Conservation (phyloP, 768 basidiomycete species). For the Galerina sulciceps region DNA sequence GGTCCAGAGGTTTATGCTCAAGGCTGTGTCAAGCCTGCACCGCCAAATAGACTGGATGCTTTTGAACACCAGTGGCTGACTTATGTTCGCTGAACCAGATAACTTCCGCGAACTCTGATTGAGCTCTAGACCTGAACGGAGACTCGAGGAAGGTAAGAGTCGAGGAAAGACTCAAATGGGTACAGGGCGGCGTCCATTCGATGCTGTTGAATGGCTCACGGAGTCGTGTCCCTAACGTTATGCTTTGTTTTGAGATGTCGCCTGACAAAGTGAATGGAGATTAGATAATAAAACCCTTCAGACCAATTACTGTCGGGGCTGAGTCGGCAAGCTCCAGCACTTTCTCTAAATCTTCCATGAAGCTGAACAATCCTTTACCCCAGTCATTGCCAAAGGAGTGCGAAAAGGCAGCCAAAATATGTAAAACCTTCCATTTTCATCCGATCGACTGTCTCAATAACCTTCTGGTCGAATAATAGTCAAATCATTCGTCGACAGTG, state of each 20-base stretch:
- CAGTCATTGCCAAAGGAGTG: constrained; percentile 82
- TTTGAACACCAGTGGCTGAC: background rate
- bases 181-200: constrained; percentile 1
- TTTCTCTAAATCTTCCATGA: constrained; percentile 34
- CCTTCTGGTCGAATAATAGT: constrained; percentile 46
- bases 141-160: background rate
- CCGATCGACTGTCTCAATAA: constrained; percentile 9
- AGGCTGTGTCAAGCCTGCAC: background rate
- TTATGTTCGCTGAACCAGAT: background rate
- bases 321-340: background rate
- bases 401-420: constrained; percentile 84
- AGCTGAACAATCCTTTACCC: constrained; percentile 53
- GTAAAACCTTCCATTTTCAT: constrained; percentile 35
- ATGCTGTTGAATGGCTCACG: constrained; percentile 3
- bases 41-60: background rate
- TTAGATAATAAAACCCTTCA: constrained; percentile 3
- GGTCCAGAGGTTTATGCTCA: too few species aligned
- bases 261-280: background rate
- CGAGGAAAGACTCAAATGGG: background rate
- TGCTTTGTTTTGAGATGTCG: constrained; percentile 1
- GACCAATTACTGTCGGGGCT: background rate
- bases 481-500: constrained; percentile 80
- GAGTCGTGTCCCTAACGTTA: constrained; percentile 2
- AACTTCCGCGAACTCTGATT: too few species aligned
- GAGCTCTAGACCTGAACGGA: too few species aligned